Percentiles rank a stretch among this genome's conserved stretches.
phyloP scores from a whole-genome alignment of 192 early-diverging fungal genomes.

The Mortierella alpina region DNA sequence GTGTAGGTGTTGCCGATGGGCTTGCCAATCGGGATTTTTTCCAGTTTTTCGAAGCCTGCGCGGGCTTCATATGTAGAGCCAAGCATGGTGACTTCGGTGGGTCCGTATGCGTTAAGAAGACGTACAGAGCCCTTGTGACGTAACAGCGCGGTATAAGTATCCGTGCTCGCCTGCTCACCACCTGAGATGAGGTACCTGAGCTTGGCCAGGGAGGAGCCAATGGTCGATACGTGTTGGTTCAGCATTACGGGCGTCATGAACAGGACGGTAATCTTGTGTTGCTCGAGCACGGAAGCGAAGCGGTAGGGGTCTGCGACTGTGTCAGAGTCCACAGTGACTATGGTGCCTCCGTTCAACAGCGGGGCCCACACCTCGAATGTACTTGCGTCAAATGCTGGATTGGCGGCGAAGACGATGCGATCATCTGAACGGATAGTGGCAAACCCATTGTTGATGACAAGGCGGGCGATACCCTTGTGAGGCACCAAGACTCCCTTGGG shows the following conservation, averaged over 20 bases:
- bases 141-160: neutral
- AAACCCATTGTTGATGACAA: neutral
- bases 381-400: too few species aligned
- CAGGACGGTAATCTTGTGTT: too few species aligned
- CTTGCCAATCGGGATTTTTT: slow-evolving; percentile 30
- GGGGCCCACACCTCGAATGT: too few species aligned
- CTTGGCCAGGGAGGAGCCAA: too few species aligned
- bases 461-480: neutral
- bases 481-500: slow-evolving; percentile 45
- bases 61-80: neutral
- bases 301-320: too few species aligned
- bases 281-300: too few species aligned
- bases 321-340: too few species aligned
- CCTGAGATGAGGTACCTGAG: neutral
- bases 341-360: too few species aligned
- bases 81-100: slow-evolving; percentile 21
- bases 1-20: slow-evolving; percentile 9
- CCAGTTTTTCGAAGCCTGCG: neutral
- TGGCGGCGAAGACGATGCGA: neutral
- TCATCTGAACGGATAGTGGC: neutral
- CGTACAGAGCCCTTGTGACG: neutral
- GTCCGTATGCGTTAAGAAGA: slow-evolving; percentile 20
- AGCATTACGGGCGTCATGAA: too few species aligned
- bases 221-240: too few species aligned
- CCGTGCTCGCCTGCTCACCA: slow-evolving; percentile 8